phyloP scores from a whole-genome alignment of 1,284 basidiomycete species.

The Cutaneotrichosporon mucoides region DNA sequence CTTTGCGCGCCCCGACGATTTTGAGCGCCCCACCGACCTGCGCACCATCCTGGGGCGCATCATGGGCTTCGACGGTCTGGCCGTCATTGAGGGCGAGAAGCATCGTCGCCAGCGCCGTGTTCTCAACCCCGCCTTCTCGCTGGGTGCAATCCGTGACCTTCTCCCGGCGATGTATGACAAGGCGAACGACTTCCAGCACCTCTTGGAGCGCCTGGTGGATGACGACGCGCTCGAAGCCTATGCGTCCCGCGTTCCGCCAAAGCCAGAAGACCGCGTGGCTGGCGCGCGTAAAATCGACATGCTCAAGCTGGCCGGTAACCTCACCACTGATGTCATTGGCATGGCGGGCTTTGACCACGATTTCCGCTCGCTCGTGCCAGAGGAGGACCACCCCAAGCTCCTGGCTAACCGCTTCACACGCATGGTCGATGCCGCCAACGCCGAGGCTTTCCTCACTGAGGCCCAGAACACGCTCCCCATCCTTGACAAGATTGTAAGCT shows the following conservation, averaged over 20 bases:
- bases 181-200: slow-evolving; percentile 53
- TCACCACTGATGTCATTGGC: slow-evolving; percentile 65
- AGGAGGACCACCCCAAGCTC: slow-evolving; percentile 54
- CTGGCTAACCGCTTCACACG: slow-evolving; percentile 53
- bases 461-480: slow-evolving; percentile 48
- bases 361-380: slow-evolving; percentile 45
- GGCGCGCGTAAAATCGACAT: slow-evolving; percentile 18
- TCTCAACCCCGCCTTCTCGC: slow-evolving; percentile 46
- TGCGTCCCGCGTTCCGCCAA: slow-evolving; percentile 7
- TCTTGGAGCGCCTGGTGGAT: slow-evolving; percentile 59
- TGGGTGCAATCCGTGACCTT: slow-evolving; percentile 34
- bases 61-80: slow-evolving; percentile 39
- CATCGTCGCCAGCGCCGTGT: slow-evolving; percentile 55
- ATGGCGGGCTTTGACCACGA: slow-evolving; percentile 62
- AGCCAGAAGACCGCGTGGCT: slow-evolving; percentile 13
- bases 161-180: slow-evolving; percentile 61
- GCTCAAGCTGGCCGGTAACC: slow-evolving; percentile 37
- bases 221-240: slow-evolving; percentile 49
- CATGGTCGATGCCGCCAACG: slow-evolving; percentile 3
- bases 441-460: slow-evolving; percentile 50
- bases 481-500: slow-evolving; percentile 46
- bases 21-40: slow-evolving; percentile 64
- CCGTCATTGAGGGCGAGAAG: slow-evolving; percentile 50
- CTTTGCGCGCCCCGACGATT: slow-evolving; percentile 55
- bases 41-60: slow-evolving; percentile 53